Evolutionary conservation across 2,329 filamentous ascomycete genomes (phyloP).

Genomic region (Annulohypoxylon truncatum): DNA sequence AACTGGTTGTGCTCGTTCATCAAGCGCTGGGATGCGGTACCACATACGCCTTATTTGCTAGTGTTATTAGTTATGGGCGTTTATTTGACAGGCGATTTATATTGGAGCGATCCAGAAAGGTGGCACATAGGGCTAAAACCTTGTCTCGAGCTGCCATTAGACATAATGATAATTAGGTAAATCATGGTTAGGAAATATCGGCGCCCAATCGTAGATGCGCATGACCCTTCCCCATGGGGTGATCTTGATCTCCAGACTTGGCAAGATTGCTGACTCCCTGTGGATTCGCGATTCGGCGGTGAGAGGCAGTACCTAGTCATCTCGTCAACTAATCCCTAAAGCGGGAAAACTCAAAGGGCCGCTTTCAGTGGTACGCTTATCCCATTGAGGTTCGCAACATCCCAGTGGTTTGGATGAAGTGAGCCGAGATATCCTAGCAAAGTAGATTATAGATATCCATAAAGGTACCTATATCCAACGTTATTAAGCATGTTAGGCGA

Average conservation of each 20-base stretch:
- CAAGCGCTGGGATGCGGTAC: slow-evolving; percentile 13
- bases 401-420: slow-evolving; percentile 32
- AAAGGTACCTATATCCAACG: slow-evolving; percentile 15
- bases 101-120: neutral
- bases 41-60: neutral
- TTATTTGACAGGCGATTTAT: slow-evolving; percentile 6
- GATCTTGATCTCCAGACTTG: slow-evolving; percentile 34
- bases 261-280: slow-evolving; percentile 23
- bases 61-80: neutral
- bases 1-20: slow-evolving; percentile 14
- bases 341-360: neutral
- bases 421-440: slow-evolving; percentile 9
- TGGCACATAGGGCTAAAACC: neutral
- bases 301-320: neutral
- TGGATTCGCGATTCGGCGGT: slow-evolving; percentile 10
- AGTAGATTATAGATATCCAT: neutral
- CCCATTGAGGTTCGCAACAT: slow-evolving; percentile 12
- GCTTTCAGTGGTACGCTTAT: slow-evolving; percentile 1
- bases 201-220: slow-evolving; percentile 22
- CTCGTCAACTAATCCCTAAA: slow-evolving; percentile 15
- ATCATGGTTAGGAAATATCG: slow-evolving; percentile 1
- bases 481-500: slow-evolving; percentile 18
- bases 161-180: neutral
- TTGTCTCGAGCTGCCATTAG: neutral
- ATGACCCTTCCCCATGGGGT: slow-evolving; percentile 29